These are phyloP conservation scores for Allomyces javanicus DNA, from an alignment of 192 early-diverging fungal species.

Conservation along the genomic window DNA sequence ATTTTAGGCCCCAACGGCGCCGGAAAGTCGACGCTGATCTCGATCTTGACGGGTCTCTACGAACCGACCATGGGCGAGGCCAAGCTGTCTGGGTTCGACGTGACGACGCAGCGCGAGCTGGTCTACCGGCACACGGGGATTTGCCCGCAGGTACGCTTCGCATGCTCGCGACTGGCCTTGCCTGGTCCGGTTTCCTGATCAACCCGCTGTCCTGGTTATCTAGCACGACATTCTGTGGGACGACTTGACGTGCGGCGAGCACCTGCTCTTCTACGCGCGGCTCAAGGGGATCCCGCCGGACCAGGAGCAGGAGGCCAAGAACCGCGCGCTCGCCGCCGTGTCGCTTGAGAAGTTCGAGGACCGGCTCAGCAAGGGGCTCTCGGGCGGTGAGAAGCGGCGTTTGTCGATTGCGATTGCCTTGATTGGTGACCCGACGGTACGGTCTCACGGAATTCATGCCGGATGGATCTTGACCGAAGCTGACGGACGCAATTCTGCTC, in stretches of 20 bases:
- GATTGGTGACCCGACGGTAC: slow-evolving; percentile 39
- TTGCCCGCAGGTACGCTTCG: slow-evolving; percentile 40
- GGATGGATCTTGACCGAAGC: no score
- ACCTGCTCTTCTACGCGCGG: slow-evolving; percentile 49
- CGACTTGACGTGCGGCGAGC: slow-evolving; percentile 42
- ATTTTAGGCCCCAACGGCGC: slow-evolving; percentile 45
- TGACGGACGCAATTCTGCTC: no score
- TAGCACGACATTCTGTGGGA: slow-evolving; percentile 51
- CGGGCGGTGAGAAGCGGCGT: slow-evolving; percentile 58
- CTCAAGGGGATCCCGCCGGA: slow-evolving; percentile 35
- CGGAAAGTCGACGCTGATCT: slow-evolving; percentile 52
- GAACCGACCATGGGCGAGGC: slow-evolving; percentile 32
- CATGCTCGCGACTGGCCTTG: no score
- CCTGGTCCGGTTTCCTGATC: no score
- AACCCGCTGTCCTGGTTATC: no score
- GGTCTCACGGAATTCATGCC: no score
- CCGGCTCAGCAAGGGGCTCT: slow-evolving; percentile 35
- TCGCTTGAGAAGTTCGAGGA: slow-evolving; percentile 29
- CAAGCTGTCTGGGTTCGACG: slow-evolving; percentile 30
- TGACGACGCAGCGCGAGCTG: slow-evolving; percentile 25
- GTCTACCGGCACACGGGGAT: slow-evolving; percentile 46
- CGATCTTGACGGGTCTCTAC: slow-evolving; percentile 51
- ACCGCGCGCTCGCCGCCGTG: slow-evolving; percentile 23
- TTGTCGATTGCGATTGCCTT: slow-evolving; percentile 54
- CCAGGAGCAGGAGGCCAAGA: slow-evolving; percentile 24